Conservation (phyloP, 768 basidiomycete genomes). For the Leccinum olivaceopallidum region DNA sequence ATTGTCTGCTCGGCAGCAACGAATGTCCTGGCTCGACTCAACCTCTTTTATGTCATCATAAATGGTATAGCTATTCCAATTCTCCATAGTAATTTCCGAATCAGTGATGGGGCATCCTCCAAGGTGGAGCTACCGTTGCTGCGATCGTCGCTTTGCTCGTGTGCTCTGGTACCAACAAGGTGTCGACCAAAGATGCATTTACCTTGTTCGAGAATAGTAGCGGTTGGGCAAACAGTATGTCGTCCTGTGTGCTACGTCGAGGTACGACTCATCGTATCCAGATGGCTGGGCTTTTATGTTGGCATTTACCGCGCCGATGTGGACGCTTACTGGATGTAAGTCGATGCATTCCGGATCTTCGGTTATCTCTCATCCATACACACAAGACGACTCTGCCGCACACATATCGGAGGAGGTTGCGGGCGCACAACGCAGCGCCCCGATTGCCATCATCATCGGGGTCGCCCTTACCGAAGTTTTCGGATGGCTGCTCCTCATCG, state of each 20-base stretch:
- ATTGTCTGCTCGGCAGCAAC: constrained; percentile 73
- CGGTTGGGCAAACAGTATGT: constrained; percentile 62
- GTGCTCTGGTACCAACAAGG: constrained; percentile 52
- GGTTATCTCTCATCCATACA: not conserved
- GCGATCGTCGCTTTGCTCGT: constrained; percentile 62
- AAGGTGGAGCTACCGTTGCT: constrained; percentile 68
- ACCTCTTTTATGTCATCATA: constrained; percentile 45
- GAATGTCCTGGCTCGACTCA: constrained; percentile 61
- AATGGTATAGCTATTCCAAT: constrained; percentile 45
- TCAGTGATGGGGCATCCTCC: constrained; percentile 1
- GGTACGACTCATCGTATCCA: constrained; percentile 23
- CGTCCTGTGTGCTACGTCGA: not conserved
- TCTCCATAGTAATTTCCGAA: not conserved
- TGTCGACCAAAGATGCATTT: constrained; percentile 68
- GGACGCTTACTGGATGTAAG: constrained; percentile 77
- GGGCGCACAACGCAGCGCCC: constrained; percentile 62
- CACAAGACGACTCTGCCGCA: constrained; percentile 70
- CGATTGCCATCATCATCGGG: constrained; percentile 68
- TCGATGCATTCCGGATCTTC: not conserved
- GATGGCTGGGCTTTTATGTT: constrained; percentile 75
- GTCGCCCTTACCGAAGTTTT: constrained; percentile 58
- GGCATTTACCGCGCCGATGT: constrained; percentile 75
- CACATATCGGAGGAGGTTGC: constrained; percentile 75
- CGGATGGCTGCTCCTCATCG: constrained; percentile 65
- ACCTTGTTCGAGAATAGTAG: constrained; percentile 70